Percentiles rank a stretch among this genome's conserved stretches.
Evolutionary conservation across 345 rosid species (phyloP).

Genomic region (Populus tremula): DNA sequence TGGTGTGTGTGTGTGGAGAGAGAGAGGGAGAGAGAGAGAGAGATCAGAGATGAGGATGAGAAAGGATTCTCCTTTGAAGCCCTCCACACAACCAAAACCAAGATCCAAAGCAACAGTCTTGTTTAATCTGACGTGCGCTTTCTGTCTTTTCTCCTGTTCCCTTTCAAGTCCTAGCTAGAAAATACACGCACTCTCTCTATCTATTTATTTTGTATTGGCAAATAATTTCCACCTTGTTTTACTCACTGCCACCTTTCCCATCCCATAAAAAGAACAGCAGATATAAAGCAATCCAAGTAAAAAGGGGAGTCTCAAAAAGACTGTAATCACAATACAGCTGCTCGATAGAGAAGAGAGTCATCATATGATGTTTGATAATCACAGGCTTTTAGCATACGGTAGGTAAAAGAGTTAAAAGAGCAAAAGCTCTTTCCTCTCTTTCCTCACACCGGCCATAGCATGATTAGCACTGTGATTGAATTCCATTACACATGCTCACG

Average conservation of each 20-base stretch:
- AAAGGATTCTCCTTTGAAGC: conserved; percentile 30
- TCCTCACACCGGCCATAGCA: conserved; percentile 9
- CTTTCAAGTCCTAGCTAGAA: conserved; percentile 20
- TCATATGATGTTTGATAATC: conserved; percentile 26
- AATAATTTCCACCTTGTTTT: conserved; percentile 1
- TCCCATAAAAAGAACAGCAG: conserved; percentile 21
- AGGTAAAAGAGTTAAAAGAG: conserved; percentile 34
- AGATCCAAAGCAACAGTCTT: conserved; percentile 28
- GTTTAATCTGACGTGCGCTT: conserved; percentile 40
- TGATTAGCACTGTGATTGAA: conserved; percentile 37
- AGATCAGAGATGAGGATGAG: conserved; percentile 30
- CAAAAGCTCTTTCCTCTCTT: conserved; percentile 24
- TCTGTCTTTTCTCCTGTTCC: conserved; percentile 49
- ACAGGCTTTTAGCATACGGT: conserved; percentile 28
- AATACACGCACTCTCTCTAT: background rate
- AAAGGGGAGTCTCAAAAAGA: background rate
- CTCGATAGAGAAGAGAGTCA: conserved; percentile 8
- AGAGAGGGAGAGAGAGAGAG: conserved; percentile 17
- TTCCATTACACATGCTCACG: conserved; percentile 27
- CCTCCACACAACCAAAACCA: conserved; percentile 36
- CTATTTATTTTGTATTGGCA: background rate
- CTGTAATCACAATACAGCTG: conserved; percentile 3
- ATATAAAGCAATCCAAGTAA: conserved; percentile 25
- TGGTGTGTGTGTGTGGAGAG: background rate
- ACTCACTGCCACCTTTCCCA: conserved; percentile 28